Evolutionary conservation across 2,329 filamentous ascomycete genomes (phyloP).

Genomic region (Didymella pomorum): DNA sequence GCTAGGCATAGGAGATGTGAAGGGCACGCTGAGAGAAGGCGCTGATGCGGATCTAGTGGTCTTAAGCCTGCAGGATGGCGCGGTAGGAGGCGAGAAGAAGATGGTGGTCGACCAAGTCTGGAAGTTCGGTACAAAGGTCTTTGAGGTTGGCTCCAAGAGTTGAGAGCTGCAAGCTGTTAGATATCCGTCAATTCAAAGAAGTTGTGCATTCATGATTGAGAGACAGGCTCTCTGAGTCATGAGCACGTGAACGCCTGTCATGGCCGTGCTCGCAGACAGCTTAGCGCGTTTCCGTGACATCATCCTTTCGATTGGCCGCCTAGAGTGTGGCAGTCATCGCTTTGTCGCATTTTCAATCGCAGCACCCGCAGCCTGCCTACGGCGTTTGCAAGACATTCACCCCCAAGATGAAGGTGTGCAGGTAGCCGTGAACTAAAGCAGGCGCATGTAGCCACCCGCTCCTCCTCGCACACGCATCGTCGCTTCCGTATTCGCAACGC

Average conservation of each 20-base stretch:
- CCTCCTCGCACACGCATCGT: not conserved
- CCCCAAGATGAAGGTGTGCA: conserved; percentile 4
- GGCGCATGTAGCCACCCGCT: not conserved
- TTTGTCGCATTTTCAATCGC: conserved; percentile 1
- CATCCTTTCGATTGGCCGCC: conserved; percentile 24
- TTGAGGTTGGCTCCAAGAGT: conserved; percentile 14
- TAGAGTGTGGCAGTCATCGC: conserved; percentile 7
- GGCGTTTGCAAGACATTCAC: not conserved
- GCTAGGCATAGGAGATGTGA: conserved; percentile 71
- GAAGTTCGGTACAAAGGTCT: conserved; percentile 70
- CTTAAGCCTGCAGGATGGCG: conserved; percentile 63
- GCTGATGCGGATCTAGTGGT: conserved; percentile 68
- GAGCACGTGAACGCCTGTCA: conserved; percentile 20
- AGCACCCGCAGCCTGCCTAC: not conserved
- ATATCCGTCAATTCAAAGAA: no score
- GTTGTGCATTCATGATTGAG: not conserved
- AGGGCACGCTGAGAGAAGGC: conserved; percentile 64
- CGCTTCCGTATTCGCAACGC: not conserved
- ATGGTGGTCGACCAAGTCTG: conserved; percentile 78
- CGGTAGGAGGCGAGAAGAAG: conserved; percentile 56
- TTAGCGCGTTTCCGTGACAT: conserved; percentile 37
- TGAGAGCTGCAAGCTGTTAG: no score
- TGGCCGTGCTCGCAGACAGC: conserved; percentile 17
- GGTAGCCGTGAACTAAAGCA: not conserved
- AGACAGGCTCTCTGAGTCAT: not conserved